Evolutionary conservation across 768 basidiomycete genomes (phyloP).

Genomic region (Hebeloma cylindrosporum): DNA sequence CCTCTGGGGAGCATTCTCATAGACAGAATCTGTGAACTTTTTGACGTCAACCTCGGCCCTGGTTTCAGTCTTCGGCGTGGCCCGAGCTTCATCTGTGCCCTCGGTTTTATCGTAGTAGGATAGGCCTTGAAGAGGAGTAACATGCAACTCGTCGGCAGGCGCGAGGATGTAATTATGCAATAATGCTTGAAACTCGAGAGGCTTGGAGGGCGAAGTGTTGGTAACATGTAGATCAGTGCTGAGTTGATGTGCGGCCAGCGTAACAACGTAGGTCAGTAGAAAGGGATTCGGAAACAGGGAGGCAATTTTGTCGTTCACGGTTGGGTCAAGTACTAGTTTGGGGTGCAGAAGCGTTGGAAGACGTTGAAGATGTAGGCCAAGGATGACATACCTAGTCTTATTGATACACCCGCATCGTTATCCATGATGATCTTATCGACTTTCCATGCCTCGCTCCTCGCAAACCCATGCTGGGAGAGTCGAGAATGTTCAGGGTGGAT

Average conservation of each 20-base stretch:
- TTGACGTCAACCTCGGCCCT: slow-evolving; percentile 67
- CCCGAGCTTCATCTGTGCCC: slow-evolving; percentile 47
- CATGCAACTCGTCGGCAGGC: slow-evolving; percentile 55
- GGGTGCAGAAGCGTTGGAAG: not conserved
- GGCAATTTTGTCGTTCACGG: slow-evolving; percentile 51
- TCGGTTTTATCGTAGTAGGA: slow-evolving; percentile 84
- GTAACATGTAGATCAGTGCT: slow-evolving; percentile 79
- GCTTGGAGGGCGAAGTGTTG: slow-evolving; percentile 57
- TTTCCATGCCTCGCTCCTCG: slow-evolving; percentile 73
- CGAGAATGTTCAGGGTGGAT: slow-evolving; percentile 67
- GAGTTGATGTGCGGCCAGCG: slow-evolving; percentile 70
- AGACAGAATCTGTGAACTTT: slow-evolving; percentile 72
- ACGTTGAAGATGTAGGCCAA: not conserved
- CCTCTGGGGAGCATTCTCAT: slow-evolving; percentile 57
- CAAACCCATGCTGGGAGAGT: slow-evolving; percentile 90
- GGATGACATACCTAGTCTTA: slow-evolving; percentile 64
- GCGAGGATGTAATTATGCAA: slow-evolving; percentile 88
- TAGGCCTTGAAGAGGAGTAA: slow-evolving; percentile 64
- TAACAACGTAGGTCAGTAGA: slow-evolving; percentile 78
- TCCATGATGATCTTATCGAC: slow-evolving; percentile 66
- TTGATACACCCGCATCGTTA: slow-evolving; percentile 68
- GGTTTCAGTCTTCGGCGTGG: slow-evolving; percentile 53
- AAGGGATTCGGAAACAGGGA: slow-evolving; percentile 65
- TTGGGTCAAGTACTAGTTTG: slow-evolving; percentile 64
- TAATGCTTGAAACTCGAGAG: slow-evolving; percentile 86